A percentile compares a stretch with the other conserved stretches of the same genome.
These are phyloP conservation scores for Globisporangium nodosum DNA, from an alignment of 352 stramenopile genomes.

Conservation along the genomic window DNA sequence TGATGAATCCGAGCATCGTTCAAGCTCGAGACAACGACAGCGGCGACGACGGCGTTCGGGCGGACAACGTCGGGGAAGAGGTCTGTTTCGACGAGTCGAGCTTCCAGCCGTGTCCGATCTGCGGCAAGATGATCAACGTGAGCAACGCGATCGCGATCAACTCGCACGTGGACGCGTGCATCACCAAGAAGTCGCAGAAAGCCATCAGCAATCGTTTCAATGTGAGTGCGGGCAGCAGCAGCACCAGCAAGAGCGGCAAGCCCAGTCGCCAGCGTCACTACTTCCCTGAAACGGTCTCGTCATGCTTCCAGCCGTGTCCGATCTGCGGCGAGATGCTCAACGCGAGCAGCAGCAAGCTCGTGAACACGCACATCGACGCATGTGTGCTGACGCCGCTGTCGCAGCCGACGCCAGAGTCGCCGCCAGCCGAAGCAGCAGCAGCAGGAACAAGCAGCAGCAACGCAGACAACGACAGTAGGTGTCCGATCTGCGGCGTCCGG, in stretches of 20 bases:
- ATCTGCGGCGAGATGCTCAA: slow-evolving; percentile 54
- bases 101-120: slow-evolving; percentile 55
- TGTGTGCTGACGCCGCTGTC: slow-evolving; percentile 19
- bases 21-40: not conserved
- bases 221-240: not conserved
- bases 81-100: slow-evolving; percentile 1
- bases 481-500: slow-evolving; percentile 16
- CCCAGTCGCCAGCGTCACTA: not conserved
- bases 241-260: not conserved
- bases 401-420: not conserved
- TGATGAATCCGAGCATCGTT: not conserved
- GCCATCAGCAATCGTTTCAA: not conserved
- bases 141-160: slow-evolving; percentile 54
- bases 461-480: slow-evolving; percentile 1
- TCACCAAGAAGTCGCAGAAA: slow-evolving; percentile 8
- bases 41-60: not conserved
- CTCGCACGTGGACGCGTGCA: slow-evolving; percentile 54
- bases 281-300: not conserved
- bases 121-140: slow-evolving; percentile 41
- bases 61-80: not conserved
- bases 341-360: slow-evolving; percentile 30
- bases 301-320: slow-evolving; percentile 33
- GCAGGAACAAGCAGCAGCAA: not conserved
- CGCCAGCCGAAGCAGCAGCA: not conserved
- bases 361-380: slow-evolving; percentile 61